These are phyloP conservation scores for Penicillium mononematosum DNA, from an alignment of 495 filamentous ascomycete species.

Conservation along the genomic window DNA sequence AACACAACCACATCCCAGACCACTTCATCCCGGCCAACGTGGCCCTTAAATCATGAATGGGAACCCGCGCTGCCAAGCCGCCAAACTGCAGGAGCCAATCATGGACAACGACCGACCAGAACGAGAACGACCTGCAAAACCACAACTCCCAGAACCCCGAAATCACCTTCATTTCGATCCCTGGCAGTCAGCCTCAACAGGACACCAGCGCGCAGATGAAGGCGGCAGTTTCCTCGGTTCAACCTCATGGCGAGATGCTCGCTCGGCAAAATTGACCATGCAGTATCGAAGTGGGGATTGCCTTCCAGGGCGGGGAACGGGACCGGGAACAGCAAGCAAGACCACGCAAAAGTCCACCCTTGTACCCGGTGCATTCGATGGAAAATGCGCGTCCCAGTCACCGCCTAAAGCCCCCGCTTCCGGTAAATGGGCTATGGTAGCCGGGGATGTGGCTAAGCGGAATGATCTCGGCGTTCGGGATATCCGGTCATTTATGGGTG, in stretches of 20 bases:
- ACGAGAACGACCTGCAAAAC: not conserved
- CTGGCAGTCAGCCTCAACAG: conserved; percentile 78
- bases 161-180: conserved; percentile 65
- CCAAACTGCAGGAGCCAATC: not conserved
- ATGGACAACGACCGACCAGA: not conserved
- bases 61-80: not conserved
- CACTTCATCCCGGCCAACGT: not conserved
- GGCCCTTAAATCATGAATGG: not conserved
- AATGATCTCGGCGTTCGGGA: conserved; percentile 33
- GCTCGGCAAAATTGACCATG: conserved; percentile 60
- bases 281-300: conserved; percentile 55
- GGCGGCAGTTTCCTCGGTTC: conserved; percentile 50
- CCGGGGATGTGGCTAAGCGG: conserved; percentile 19
- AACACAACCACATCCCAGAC: not conserved
- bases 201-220: conserved; percentile 71
- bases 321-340: not conserved
- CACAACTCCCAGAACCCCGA: conserved; percentile 3
- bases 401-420: not conserved
- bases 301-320: not conserved
- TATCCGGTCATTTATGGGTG: conserved; percentile 40
- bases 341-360: not conserved
- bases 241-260: conserved; percentile 68
- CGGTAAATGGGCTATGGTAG: conserved; percentile 22
- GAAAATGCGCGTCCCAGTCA: conserved; percentile 12
- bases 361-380: conserved; percentile 21